Evolutionary conservation across 495 filamentous ascomycete genomes (phyloP), one percentile per base, ranked within the genome.

Genomic region (Staphylotrichum tortipilum): DNA sequence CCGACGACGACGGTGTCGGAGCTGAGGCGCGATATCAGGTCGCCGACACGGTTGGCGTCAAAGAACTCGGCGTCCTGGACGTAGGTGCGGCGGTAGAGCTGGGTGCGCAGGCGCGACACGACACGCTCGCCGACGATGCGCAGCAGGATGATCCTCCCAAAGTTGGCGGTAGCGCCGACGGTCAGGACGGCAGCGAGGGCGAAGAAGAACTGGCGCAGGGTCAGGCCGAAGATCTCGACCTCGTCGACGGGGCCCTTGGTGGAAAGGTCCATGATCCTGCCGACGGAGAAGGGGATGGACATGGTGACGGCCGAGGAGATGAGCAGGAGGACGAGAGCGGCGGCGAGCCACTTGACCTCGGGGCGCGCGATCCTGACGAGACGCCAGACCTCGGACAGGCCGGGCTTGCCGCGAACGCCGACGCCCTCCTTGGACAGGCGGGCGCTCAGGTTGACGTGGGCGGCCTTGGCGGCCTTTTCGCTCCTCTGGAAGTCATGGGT

Each of bases 21-120:
- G 58, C 89, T 88, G 18, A 98, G 81, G 12, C 92, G 81, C 40
- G 91, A 96, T 58, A 97, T 95, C 56, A 98, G 69, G 62, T 98
- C 92, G 55, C 92, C 92, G 31, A 95, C 89, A 17, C 94, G 78
- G 69, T 98, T 98, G 31, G 92, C 92, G 63, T 98, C 92, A 63
- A 97, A 98, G 73, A 98, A 98, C 62, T 98, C 92, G 49, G 94
- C 94, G 65, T 98, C 89, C 61, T 98, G 92, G 18, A 89, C 71
- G 52, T 94, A 92, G 0, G 92, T 97, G 58, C 84, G 79, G 44
- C 87, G 78, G 71, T 92, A 98, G 18, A 98, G 81, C 65, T 86
- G 84, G 9, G 89, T 91, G 34, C 92, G 81, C 51, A 96, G 75
- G 55, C 90, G 78, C 14, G 92, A 81, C 23, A 98, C 94, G 41